Evolutionary conservation across 2,329 filamentous ascomycete genomes (phyloP).

Genomic region (Alternaria burnsii): DNA sequence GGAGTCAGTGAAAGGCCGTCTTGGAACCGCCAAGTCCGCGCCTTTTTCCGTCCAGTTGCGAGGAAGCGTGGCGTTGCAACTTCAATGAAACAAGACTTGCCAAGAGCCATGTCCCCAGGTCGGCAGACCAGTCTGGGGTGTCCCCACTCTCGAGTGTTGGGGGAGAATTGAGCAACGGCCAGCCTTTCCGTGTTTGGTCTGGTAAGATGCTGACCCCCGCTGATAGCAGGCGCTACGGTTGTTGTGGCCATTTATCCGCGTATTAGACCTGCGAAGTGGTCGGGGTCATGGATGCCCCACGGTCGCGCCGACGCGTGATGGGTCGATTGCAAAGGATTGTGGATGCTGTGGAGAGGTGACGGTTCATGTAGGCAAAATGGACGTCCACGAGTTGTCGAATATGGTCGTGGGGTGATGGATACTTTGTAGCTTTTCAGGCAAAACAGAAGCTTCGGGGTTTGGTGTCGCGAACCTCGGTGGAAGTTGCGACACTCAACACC

Average conservation of each 20-base stretch:
- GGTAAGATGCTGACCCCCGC: slow-evolving; percentile 9
- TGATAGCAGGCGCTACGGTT: slow-evolving; percentile 22
- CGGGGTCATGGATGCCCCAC: slow-evolving; percentile 23
- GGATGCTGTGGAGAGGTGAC: slow-evolving; percentile 5
- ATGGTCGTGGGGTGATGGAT: not conserved
- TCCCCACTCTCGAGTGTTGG: slow-evolving; percentile 9
- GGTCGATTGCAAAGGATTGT: slow-evolving; percentile 2
- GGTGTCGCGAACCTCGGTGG: not conserved
- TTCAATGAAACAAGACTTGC: not conserved
- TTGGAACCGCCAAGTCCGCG: slow-evolving; percentile 31
- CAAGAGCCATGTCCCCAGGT: not conserved
- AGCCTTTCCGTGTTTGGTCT: not conserved
- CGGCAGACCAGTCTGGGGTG: slow-evolving; percentile 3
- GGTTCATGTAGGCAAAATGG: slow-evolving; percentile 10
- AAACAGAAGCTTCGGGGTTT: not conserved
- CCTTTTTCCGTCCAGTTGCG: slow-evolving; percentile 28
- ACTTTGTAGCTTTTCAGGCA: slow-evolving; percentile 14
- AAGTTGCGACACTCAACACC: not conserved
- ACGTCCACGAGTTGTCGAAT: not conserved
- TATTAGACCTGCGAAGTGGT: slow-evolving; percentile 18
- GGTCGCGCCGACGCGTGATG: slow-evolving; percentile 18
- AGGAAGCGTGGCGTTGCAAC: slow-evolving; percentile 10
- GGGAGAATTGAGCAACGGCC: slow-evolving; percentile 4
- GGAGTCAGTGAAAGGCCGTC: slow-evolving; percentile 25
- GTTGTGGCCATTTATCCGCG: slow-evolving; percentile 30